Conservation (phyloP, 2,329 filamentous ascomycete species). For the Rhynchosporium secalis region DNA sequence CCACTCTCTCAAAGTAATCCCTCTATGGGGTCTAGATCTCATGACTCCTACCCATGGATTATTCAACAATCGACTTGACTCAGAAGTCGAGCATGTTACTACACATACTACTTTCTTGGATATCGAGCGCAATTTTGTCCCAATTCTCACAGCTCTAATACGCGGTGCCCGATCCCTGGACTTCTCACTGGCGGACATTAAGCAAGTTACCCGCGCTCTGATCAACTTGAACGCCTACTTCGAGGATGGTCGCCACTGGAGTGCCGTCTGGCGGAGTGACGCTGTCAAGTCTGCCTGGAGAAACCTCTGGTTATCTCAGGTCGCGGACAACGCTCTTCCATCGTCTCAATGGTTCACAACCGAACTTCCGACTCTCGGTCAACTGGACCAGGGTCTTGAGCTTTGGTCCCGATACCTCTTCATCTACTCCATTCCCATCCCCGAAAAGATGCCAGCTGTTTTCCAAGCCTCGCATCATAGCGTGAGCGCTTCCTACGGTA, state of each 20-base stretch:
- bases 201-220: conserved; percentile 39
- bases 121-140: conserved; percentile 54
- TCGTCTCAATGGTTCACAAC: conserved; percentile 48
- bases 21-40: conserved; percentile 51
- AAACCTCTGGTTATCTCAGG: conserved; percentile 46
- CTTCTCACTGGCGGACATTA: conserved; percentile 49
- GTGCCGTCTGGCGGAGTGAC: conserved; percentile 48
- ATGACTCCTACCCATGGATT: conserved; percentile 50
- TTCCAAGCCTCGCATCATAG: conserved; percentile 65
- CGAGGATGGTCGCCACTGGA: conserved; percentile 47
- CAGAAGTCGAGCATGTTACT: conserved; percentile 45
- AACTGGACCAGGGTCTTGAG: conserved; percentile 21
- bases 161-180: conserved; percentile 49
- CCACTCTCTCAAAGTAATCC: conserved; percentile 50
- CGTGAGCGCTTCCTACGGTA: conserved; percentile 59
- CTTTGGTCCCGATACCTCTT: conserved; percentile 44
- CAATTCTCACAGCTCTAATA: conserved; percentile 51
- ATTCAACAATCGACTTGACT: conserved; percentile 49
- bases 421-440: conserved; percentile 49
- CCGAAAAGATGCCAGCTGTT: conserved; percentile 49
- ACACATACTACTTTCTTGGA: conserved; percentile 37
- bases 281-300: conserved; percentile 49
- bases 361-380: conserved; percentile 34
- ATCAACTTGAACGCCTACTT: conserved; percentile 38
- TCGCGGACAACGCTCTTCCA: conserved; percentile 45